Evolutionary conservation across 2,329 filamentous ascomycete species (phyloP), one percentile per base, ranked within the genome.

Genomic region (Huntiella omanensis): DNA sequence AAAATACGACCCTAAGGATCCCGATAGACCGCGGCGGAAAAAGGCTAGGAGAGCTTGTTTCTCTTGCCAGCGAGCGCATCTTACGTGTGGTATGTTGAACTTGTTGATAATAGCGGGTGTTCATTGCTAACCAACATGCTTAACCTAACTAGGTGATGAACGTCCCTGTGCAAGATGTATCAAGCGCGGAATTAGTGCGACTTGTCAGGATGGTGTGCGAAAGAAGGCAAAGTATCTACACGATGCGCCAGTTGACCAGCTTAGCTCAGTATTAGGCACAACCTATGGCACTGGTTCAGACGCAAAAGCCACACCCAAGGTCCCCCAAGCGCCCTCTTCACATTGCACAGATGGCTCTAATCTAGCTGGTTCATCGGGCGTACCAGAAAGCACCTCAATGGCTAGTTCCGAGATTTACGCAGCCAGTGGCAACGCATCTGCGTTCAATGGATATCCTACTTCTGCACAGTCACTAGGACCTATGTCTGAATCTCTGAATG

Each of bases 211-310:
- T 59, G 91, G 91, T 46, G 86, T 96, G 44, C 81, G 91, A 52
- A 98, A 98, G 64, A 98, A 96, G 70, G 91, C 91, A 45, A 98
- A 98, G 62, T 98, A 98, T 61, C 81, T 98, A 48, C 87, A 96
- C 58, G 91, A 96, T 69, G 86, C 88, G 19, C 87, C 88, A 33
- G 77, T 85, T 45, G 86, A 92, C 59, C 86, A 86, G 40, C 69
- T 95, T 51, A 74, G 88, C 58, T 84, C 87, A n/a, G 85, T 91
- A 37, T 71, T 91, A 41, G 78, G 80, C 4, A 75, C 78, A 28
- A 77, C 71, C 51, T 80, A 75, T 55, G 83, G 80, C 56, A 13
- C 46, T 67, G 13, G 67, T 64, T 19, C 59, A 28, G 22, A 28
- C 7, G 22, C 22, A 7, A 28, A 28, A 28, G 22, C 22, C 8